Evolutionary conservation across 1,284 basidiomycete species (phyloP).

Genomic region (Sanguinoderma infundibulare): DNA sequence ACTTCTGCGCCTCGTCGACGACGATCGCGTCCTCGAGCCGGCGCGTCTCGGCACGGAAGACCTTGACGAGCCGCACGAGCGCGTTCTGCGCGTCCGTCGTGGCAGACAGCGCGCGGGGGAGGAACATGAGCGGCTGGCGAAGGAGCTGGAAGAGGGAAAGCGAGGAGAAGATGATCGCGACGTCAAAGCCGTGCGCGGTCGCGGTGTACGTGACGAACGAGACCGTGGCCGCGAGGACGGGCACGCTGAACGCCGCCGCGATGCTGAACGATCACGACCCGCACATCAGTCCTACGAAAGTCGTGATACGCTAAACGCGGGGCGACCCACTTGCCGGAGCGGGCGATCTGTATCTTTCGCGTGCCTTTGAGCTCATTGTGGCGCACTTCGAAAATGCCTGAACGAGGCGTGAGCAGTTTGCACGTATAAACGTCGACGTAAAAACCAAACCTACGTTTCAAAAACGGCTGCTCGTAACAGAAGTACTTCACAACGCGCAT

Average conservation of each 20-base stretch:
- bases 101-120: slow-evolving; percentile 55
- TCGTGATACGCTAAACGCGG: no score
- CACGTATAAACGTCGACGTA: background rate
- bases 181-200: slow-evolving; percentile 65
- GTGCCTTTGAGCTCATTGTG: slow-evolving; percentile 60
- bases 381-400: slow-evolving; percentile 60
- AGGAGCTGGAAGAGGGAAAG: slow-evolving; percentile 49
- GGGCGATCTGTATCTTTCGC: slow-evolving; percentile 61
- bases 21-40: slow-evolving; percentile 37
- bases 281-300: no score
- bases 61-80: slow-evolving; percentile 58
- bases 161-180: slow-evolving; percentile 69
- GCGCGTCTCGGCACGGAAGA: slow-evolving; percentile 63
- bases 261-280: slow-evolving; percentile 48
- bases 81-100: slow-evolving; percentile 68
- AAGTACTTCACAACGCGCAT: slow-evolving; percentile 84
- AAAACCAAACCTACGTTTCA: slow-evolving; percentile 51
- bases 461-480: slow-evolving; percentile 68
- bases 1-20: slow-evolving; percentile 15
- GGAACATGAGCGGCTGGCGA: slow-evolving; percentile 53
- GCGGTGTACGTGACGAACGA: slow-evolving; percentile 76
- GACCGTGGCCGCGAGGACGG: slow-evolving; percentile 64
- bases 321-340: slow-evolving; percentile 67
- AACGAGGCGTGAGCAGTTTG: no score
- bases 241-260: slow-evolving; percentile 57